These are phyloP conservation scores for Penicillium sp. DNA, from an alignment of 2,329 filamentous ascomycete genomes.

Conservation along the genomic window DNA sequence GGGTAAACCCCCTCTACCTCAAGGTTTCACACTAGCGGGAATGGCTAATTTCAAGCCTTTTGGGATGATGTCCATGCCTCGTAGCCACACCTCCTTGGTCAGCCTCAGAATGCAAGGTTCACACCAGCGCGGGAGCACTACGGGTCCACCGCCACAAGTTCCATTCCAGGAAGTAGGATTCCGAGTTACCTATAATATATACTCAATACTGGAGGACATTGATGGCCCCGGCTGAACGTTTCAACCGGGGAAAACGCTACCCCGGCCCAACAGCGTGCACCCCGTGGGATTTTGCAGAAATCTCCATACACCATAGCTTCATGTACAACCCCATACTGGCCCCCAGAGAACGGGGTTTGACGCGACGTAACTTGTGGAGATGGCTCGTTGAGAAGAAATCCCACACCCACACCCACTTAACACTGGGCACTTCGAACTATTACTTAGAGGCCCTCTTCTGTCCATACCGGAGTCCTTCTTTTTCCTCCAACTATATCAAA, in stretches of 20 bases:
- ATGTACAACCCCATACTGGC: slow-evolving; percentile 28
- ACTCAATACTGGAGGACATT: slow-evolving; percentile 12
- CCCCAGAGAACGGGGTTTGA: slow-evolving; percentile 30
- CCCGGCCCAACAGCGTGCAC: slow-evolving; percentile 27
- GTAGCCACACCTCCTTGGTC: neutral
- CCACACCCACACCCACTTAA: slow-evolving; percentile 16
- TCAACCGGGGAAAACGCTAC: slow-evolving; percentile 37
- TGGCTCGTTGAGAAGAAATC: slow-evolving; percentile 24
- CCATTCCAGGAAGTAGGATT: slow-evolving; percentile 13
- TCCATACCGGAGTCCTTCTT: slow-evolving; percentile 11
- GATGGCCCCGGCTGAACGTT: slow-evolving; percentile 31
- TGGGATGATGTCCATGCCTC: neutral
- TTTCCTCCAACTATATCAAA: slow-evolving; percentile 8
- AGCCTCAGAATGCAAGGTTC: neutral
- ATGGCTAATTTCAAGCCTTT: slow-evolving; percentile 9
- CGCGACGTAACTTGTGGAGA: slow-evolving; percentile 27
- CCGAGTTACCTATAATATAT: slow-evolving; percentile 17
- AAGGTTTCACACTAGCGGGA: slow-evolving; percentile 6
- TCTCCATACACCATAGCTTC: slow-evolving; percentile 21
- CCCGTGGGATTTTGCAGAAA: slow-evolving; percentile 17
- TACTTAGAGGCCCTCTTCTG: slow-evolving; percentile 24
- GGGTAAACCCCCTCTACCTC: neutral
- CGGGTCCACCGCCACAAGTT: neutral
- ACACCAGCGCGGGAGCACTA: neutral
- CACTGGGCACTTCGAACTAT: slow-evolving; percentile 13